phyloP scores from a whole-genome alignment of 805 yeast species.

The Wilhelminamyces savonicus region DNA sequence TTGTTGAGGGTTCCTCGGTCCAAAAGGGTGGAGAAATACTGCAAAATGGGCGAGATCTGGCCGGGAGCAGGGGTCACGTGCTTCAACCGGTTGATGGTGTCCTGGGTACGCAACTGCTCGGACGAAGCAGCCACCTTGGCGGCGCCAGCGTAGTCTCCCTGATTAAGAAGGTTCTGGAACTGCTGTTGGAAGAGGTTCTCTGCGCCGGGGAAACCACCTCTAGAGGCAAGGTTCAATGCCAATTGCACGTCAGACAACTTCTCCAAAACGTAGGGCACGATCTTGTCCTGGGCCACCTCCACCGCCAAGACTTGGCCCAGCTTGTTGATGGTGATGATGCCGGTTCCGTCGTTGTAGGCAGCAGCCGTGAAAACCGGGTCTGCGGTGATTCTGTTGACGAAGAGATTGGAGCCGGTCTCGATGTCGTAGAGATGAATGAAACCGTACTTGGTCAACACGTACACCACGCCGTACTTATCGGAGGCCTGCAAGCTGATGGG shows the following conservation, averaged over 20 bases:
- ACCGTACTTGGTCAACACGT: constrained; percentile 90
- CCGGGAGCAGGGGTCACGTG: constrained; percentile 90
- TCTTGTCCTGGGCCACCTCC: constrained; percentile 75
- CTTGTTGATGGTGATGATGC: constrained; percentile 90
- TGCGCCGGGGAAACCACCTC: constrained; percentile 97
- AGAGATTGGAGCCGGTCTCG: constrained; percentile 87
- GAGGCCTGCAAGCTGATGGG: constrained; percentile 90
- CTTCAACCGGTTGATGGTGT: constrained; percentile 88
- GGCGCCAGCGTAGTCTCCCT: constrained; percentile 86
- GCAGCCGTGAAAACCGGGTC: constrained; percentile 92
- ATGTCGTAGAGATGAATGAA: constrained; percentile 93
- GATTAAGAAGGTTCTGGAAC: constrained; percentile 75
- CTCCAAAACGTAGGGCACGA: constrained; percentile 83
- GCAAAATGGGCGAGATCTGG: constrained; percentile 87
- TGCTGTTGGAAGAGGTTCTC: constrained; percentile 87
- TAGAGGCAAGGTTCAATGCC: constrained; percentile 83
- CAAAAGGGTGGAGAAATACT: constrained; percentile 83
- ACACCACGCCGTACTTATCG: constrained; percentile 77
- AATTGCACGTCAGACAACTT: constrained; percentile 80
- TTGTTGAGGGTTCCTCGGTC: constrained; percentile 91
- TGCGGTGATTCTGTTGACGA: constrained; percentile 93
- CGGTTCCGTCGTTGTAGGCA: constrained; percentile 62
- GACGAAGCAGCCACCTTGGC: constrained; percentile 97
- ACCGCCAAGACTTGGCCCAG: constrained; percentile 93
- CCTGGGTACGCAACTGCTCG: constrained; percentile 87